Conservation (phyloP, 2,329 filamentous ascomycete genomes). For the Ophiostoma novo-ulmi region DNA sequence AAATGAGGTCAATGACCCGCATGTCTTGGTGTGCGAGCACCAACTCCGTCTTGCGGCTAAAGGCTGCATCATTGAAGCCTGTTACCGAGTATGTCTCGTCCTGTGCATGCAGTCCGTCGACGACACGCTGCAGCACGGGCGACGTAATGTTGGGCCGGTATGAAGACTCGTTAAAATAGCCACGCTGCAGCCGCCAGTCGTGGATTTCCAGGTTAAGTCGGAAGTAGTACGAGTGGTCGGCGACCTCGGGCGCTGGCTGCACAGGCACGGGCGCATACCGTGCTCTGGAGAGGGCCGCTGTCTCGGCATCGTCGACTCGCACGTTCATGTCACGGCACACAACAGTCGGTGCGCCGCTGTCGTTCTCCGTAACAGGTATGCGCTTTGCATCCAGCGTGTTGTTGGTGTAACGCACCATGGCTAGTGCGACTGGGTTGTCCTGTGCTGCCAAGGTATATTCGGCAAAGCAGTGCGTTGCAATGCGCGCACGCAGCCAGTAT, state of each 20-base stretch:
- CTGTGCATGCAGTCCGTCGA: slow-evolving; percentile 44
- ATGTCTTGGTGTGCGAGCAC: slow-evolving; percentile 58
- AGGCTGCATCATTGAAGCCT: slow-evolving; percentile 45
- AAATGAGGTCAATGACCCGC: slow-evolving; percentile 64
- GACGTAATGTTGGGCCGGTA: slow-evolving; percentile 45
- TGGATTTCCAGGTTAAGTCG: slow-evolving; percentile 57
- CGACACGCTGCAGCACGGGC: slow-evolving; percentile 47
- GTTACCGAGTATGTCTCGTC: slow-evolving; percentile 45
- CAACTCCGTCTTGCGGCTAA: slow-evolving; percentile 42
- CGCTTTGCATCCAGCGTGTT: slow-evolving; percentile 8
- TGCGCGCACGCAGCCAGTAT: slow-evolving; percentile 61
- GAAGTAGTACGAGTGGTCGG: slow-evolving; percentile 50
- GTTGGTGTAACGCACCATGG: slow-evolving; percentile 44
- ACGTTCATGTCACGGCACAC: slow-evolving; percentile 48
- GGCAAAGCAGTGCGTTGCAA: slow-evolving; percentile 57
- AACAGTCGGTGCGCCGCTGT: slow-evolving; percentile 35
- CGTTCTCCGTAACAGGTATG: slow-evolving; percentile 35
- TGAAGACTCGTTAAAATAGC: slow-evolving; percentile 53
- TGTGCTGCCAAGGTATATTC: slow-evolving; percentile 43
- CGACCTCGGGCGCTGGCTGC: slow-evolving; percentile 41
- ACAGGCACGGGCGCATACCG: slow-evolving; percentile 41
- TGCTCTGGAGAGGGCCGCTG: slow-evolving; percentile 26
- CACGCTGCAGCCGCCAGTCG: slow-evolving; percentile 52
- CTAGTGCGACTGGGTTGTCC: slow-evolving; percentile 44
- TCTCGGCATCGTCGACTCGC: slow-evolving; percentile 28